A percentile compares a stretch with the other conserved stretches of the same genome.
Evolutionary conservation across 192 early-diverging fungal genomes (phyloP).

Genomic region (Pilaira anomala): DNA sequence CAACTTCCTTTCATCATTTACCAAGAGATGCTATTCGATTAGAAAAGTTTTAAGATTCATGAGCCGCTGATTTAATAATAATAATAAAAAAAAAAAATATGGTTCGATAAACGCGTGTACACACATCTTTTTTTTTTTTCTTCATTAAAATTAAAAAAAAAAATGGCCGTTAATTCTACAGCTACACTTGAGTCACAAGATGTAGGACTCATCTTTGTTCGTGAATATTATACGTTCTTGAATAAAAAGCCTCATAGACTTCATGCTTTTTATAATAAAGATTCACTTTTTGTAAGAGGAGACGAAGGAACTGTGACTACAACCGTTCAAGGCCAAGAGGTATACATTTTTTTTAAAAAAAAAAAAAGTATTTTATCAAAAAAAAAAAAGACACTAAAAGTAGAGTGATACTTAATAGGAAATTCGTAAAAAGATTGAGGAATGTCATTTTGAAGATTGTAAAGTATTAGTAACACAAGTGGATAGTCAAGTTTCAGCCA

Average conservation of each 20-base stretch:
- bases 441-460: conserved; percentile 80
- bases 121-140: no score
- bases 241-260: conserved; percentile 78
- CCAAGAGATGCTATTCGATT: conserved; percentile 21
- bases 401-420: conserved; percentile 60
- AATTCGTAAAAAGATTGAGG: conserved; percentile 72
- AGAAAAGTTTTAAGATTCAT: conserved; percentile 23
- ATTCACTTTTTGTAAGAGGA: conserved; percentile 81
- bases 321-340: conserved; percentile 70
- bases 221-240: conserved; percentile 91
- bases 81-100: neutral
- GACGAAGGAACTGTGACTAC: conserved; percentile 71
- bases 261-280: conserved; percentile 85
- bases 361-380: neutral
- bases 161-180: neutral
- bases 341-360: no score
- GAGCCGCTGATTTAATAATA: neutral
- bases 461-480: conserved; percentile 86
- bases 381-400: neutral
- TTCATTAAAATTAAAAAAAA: no score
- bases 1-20: conserved; percentile 14
- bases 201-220: conserved; percentile 92
- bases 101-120: no score
- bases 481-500: conserved; percentile 73
- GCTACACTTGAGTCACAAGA: conserved; percentile 47